Evolutionary conservation across 371 early-diverging fungal species (phyloP).

Genomic region (Saksenaea oblongispora): DNA sequence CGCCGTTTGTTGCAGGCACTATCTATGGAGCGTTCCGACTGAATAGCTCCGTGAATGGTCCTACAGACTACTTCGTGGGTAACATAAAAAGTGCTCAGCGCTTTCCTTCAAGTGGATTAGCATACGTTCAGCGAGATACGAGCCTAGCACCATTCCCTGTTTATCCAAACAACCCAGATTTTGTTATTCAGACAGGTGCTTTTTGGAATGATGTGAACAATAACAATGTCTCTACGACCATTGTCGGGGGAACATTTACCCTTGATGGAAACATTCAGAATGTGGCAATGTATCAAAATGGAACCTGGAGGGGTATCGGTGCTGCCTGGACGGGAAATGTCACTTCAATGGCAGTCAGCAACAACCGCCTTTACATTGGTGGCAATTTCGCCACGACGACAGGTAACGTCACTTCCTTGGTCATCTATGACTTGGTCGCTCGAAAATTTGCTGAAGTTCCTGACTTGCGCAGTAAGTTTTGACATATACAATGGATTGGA

Average conservation of each 20-base stretch:
- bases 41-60: neutral
- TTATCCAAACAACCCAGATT: slow-evolving; percentile 22
- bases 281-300: slow-evolving; percentile 43
- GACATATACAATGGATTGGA: neutral
- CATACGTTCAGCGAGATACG: slow-evolving; percentile 21
- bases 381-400: slow-evolving; percentile 35
- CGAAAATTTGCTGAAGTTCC: slow-evolving; percentile 21
- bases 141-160: slow-evolving; percentile 30
- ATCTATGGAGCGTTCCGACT: slow-evolving; percentile 12
- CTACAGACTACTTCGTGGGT: slow-evolving; percentile 33
- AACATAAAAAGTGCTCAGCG: slow-evolving; percentile 36
- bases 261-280: slow-evolving; percentile 32
- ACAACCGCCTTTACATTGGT: slow-evolving; percentile 53
- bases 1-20: slow-evolving; percentile 30
- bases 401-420: slow-evolving; percentile 19
- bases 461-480: slow-evolving; percentile 29
- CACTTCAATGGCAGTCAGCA: slow-evolving; percentile 29
- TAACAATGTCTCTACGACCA: slow-evolving; percentile 23
- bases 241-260: slow-evolving; percentile 46
- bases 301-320: slow-evolving; percentile 43
- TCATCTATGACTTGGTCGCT: slow-evolving; percentile 43
- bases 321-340: slow-evolving; percentile 39
- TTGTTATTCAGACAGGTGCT: slow-evolving; percentile 30
- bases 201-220: slow-evolving; percentile 27
- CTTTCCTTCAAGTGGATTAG: slow-evolving; percentile 35